Evolutionary conservation across 192 early-diverging fungal genomes (phyloP), one percentile per base, ranked within the genome.

Genomic region (Entomortierella parvispora): DNA sequence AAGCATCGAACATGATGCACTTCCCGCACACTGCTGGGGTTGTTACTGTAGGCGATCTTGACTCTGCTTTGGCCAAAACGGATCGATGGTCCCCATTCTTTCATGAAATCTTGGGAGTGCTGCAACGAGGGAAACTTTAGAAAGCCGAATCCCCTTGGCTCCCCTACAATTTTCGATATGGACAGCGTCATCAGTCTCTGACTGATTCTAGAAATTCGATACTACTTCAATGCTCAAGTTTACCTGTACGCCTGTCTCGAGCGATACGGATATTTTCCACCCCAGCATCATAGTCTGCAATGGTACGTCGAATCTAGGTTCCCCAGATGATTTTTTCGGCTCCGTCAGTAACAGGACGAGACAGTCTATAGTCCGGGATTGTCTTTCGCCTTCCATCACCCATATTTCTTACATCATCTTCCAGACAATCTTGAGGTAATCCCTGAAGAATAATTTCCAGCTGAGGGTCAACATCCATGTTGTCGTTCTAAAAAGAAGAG

Each of bases 161-260:
- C 58, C 17, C 72, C 72, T 76, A 58, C 22, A 28, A 61, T 22
- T 12, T 29, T n/a, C 18, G 9, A 49, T 34, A 31, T n/a, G 29
- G 55, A 40, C 10, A 33, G n/a, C n/a, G 32, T 2, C n/a, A 23
- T 14, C 40, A 37, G 20, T 18, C n/a, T 25, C 11, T 20, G 50
- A 25, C 22, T 25, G n/a, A n/a, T n/a, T n/a, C n/a, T n/a, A n/a
- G n/a, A n/a, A n/a, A n/a, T n/a, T n/a, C n/a, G n/a, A n/a, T n/a
- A n/a, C n/a, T n/a, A n/a, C n/a, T n/a, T 40, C 7, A 40, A 40
- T 40, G 7, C 37, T 40, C 37, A 5, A 5, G 12, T 5, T 40
- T 76, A 76, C 72, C 72, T 37, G 72, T 62, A 23, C 48, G 60
- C 26, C 72, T 57, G 33, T 76, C 72, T 22, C 65, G 49, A 20